Percentiles rank a stretch among this genome's conserved stretches.
Evolutionary conservation across 2,329 filamentous ascomycete species (phyloP).

Genomic region (Waltergamsia citrina): DNA sequence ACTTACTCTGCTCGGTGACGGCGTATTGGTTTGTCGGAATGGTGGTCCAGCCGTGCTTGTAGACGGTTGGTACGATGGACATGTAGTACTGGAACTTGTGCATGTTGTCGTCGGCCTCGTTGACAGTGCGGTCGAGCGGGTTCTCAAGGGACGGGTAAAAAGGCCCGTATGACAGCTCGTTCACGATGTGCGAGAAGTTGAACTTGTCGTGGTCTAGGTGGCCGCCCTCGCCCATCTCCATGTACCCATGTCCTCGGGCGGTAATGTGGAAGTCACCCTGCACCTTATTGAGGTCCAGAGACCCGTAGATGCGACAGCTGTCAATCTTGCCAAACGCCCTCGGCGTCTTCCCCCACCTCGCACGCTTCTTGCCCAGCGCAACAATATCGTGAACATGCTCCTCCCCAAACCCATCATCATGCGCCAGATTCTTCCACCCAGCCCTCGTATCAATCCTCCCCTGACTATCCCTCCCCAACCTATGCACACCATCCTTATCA

Average conservation of each 20-base stretch:
- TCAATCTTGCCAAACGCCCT: slow-evolving; percentile 50
- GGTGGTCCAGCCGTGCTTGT: slow-evolving; percentile 58
- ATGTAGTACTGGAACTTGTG: slow-evolving; percentile 98
- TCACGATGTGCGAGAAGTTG: slow-evolving; percentile 97
- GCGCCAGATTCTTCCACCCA: slow-evolving; percentile 36
- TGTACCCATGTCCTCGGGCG: slow-evolving; percentile 89
- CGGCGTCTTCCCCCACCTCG: slow-evolving; percentile 70
- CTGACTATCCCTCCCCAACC: slow-evolving; percentile 43
- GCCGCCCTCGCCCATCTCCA: slow-evolving; percentile 52
- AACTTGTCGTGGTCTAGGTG: slow-evolving; percentile 80
- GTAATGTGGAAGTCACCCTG: slow-evolving; percentile 98
- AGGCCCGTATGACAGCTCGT: slow-evolving; percentile 92
- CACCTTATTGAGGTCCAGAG: slow-evolving; percentile 87
- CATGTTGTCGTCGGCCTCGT: slow-evolving; percentile 74
- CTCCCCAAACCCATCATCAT: slow-evolving; percentile 59
- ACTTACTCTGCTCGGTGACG: slow-evolving; percentile 77
- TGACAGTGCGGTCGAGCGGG: slow-evolving; percentile 85
- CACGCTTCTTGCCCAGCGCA: slow-evolving; percentile 51
- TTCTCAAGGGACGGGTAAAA: slow-evolving; percentile 92
- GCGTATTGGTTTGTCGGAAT: slow-evolving; percentile 97
- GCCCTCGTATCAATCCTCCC: slow-evolving; percentile 47
- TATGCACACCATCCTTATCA: slow-evolving; percentile 56
- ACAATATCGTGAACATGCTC: slow-evolving; percentile 91
- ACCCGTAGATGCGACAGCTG: slow-evolving; percentile 84
- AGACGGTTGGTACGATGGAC: slow-evolving; percentile 88